phyloP scores from a whole-genome alignment of 225 moss, liverwort and hornwort genomes.

The Sphagnum contortum region DNA sequence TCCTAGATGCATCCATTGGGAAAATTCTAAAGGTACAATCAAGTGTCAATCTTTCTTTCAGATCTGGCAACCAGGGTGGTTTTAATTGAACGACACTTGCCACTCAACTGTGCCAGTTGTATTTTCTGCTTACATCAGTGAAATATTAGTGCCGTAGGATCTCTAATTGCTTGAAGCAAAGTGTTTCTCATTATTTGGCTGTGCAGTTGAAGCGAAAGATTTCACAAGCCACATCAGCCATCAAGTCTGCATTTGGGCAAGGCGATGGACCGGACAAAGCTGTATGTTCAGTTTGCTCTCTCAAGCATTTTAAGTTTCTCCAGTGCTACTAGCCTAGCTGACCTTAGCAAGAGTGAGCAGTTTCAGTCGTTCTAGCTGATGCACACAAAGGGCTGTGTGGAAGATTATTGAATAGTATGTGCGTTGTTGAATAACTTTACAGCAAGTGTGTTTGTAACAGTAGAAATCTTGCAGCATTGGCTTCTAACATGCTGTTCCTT shows the following conservation, averaged over 20 bases:
- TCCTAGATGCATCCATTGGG: constrained; percentile 87
- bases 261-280: constrained; percentile 67
- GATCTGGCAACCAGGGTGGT: not conserved
- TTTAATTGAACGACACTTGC: too few species aligned
- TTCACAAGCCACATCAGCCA: constrained; percentile 63
- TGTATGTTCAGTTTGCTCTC: constrained; percentile 23
- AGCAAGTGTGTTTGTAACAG: not conserved
- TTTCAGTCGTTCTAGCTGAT: too few species aligned
- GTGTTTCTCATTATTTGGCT: not conserved
- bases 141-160: not conserved
- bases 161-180: not conserved
- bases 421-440: too few species aligned
- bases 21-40: constrained; percentile 70
- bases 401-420: too few species aligned
- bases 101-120: too few species aligned
- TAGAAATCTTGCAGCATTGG: too few species aligned
- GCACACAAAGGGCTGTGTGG: too few species aligned
- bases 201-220: constrained; percentile 77
- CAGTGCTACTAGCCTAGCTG: not conserved
- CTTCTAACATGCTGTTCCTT: constrained; percentile 1
- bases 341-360: too few species aligned
- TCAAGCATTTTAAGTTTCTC: not conserved
- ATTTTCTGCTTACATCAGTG: not conserved
- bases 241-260: constrained; percentile 81
- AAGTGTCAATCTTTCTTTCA: not conserved